These are phyloP conservation scores for Fraxinus baroniana DNA, from an alignment of 305 asterid species.

Conservation along the genomic window DNA sequence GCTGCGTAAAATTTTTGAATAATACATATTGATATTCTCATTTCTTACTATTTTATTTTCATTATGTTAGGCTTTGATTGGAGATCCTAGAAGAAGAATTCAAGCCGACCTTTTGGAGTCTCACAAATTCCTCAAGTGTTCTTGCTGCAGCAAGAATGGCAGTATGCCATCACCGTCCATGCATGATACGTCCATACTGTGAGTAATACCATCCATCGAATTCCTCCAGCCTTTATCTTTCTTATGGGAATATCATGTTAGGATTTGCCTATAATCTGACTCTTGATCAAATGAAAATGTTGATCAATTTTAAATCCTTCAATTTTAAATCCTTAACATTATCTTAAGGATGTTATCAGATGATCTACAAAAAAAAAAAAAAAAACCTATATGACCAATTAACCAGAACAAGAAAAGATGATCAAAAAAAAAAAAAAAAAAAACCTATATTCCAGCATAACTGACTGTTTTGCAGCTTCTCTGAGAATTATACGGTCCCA, in stretches of 20 bases:
- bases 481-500: not conserved
- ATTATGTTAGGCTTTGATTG: slow-evolving; percentile 66
- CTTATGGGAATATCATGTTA: not conserved
- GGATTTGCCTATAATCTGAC: not conserved
- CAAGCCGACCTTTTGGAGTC: slow-evolving; percentile 84
- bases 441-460: not conserved
- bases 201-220: slow-evolving; percentile 28
- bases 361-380: not conserved
- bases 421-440: too few species aligned
- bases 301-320: not conserved
- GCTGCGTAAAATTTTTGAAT: not conserved
- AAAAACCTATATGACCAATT: too few species aligned
- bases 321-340: not conserved
- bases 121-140: slow-evolving; percentile 60
- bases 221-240: not conserved
- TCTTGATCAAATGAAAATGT: not conserved
- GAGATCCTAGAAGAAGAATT: slow-evolving; percentile 93
- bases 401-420: too few species aligned
- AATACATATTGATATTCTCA: not conserved
- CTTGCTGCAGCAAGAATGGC: slow-evolving; percentile 66
- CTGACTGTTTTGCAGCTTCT: not conserved
- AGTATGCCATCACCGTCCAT: slow-evolving; percentile 52
- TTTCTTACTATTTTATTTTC: slow-evolving; percentile 17
- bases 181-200: slow-evolving; percentile 84
- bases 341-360: not conserved